Base-by-base conservation (phyloP, 192 early-diverging fungal genomes). In the Borealophlyctis nickersoniae region DNA sequence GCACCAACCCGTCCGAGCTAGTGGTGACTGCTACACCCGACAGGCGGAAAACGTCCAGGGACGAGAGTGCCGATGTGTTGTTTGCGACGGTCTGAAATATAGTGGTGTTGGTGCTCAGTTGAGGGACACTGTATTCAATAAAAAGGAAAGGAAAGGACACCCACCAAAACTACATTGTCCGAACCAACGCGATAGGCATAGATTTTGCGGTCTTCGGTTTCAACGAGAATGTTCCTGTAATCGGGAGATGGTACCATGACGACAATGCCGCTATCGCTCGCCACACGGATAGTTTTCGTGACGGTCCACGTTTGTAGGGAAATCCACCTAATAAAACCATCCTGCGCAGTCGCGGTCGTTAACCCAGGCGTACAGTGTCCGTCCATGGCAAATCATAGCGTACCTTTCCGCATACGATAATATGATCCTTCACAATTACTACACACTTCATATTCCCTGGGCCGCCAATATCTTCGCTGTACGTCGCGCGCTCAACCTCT, bases 321-420 rank as follows among this genome's bases (percentile, higher is more conserved):
- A 24, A 69, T 29, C 24, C 64, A 60, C 22, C 75, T 48, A 16
- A 83, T 29, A 33, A 62, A 14, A 3, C 78, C 77, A 55, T 83
- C 81, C 81, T 79, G 19, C 19, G 9, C n/a, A n/a, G n/a, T n/a
- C n/a, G n/a, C n/a, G n/a, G n/a, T n/a, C n/a, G n/a, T 9, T 69
- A 7, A 22, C 9, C 53, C 28, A 26, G 13, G 26, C 16, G 26
- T 13, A 9, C 14, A 1, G n/a, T n/a, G n/a, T n/a, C n/a, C n/a
- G n/a, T n/a, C n/a, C n/a, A n/a, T n/a, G n/a, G n/a, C n/a, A n/a
- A n/a, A n/a, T n/a, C n/a, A n/a, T n/a, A 22, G 22, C 58, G 31
- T 58, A 82, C 81, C 72, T 69, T 58, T 32, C 81, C 81, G 14
- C 73, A 77, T 23, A 74, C 26, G 31, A 69, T 52, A 7, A 82